Conservation (phyloP, 108 stramenopile genomes). For the Epipyxis sp. region DNA sequence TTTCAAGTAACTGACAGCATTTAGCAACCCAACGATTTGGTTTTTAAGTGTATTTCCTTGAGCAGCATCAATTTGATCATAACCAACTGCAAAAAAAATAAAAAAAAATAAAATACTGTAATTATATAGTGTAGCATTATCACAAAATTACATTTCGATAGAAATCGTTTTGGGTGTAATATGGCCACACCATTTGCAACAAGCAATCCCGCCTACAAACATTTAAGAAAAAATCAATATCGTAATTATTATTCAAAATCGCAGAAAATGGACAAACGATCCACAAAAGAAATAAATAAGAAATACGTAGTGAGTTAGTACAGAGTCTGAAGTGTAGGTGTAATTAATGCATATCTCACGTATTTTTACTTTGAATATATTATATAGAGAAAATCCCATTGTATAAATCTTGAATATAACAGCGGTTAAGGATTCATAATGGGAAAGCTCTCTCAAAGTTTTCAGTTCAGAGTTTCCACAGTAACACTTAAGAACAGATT, state of each 20-base stretch:
- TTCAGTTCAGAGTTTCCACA: too few species aligned
- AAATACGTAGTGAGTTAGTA: too few species aligned
- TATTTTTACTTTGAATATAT: constrained; percentile 2
- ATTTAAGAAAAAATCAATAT: too few species aligned
- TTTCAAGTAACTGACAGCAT: not conserved
- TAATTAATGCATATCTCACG: too few species aligned
- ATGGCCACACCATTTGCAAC: not conserved
- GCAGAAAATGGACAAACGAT: too few species aligned
- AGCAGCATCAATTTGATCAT: not conserved
- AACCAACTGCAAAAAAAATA: not conserved
- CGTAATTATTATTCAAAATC: too few species aligned
- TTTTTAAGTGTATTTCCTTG: not conserved
- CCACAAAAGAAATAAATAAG: too few species aligned
- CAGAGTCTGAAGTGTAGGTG: too few species aligned
- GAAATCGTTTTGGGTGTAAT: not conserved
- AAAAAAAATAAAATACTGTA: not conserved
- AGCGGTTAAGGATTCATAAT: too few species aligned
- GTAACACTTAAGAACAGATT: too few species aligned
- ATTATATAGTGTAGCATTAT: not conserved
- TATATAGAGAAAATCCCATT: constrained; percentile 4
- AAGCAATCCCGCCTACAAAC: not conserved
- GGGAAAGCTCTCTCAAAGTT: too few species aligned
- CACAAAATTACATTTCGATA: not conserved
- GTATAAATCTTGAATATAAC: too few species aligned
- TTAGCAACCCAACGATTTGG: not conserved